A percentile compares a stretch with the other conserved stretches of the same genome.
Evolutionary conservation across 2,329 filamentous ascomycete species (phyloP).

Genomic region (Stemphylium beticola): DNA sequence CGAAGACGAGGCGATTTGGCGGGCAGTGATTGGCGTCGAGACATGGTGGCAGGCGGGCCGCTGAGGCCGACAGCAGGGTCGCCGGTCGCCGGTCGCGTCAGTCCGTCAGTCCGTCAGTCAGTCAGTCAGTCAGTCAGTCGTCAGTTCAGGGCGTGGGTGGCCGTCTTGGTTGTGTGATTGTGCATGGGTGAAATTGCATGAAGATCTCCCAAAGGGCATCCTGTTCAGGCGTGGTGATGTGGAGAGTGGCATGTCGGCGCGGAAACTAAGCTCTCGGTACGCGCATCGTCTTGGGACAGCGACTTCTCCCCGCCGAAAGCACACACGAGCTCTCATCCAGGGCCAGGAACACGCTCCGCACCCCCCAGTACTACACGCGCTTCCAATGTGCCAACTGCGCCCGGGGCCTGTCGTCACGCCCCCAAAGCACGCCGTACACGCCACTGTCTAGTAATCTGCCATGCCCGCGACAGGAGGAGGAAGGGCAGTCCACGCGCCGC

Average conservation of each 20-base stretch:
- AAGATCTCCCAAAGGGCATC: too few species aligned
- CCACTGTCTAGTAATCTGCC: conserved; percentile 8
- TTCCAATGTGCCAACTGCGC: conserved; percentile 27
- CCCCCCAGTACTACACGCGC: background rate
- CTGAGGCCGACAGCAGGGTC: background rate
- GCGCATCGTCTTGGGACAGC: background rate
- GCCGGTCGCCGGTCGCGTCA: too few species aligned
- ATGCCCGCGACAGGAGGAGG: conserved; percentile 28
- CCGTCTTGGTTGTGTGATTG: background rate
- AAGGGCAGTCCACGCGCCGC: conserved; percentile 15
- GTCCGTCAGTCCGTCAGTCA: too few species aligned
- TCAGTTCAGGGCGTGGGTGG: background rate
- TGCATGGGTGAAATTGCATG: background rate
- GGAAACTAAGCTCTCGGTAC: conserved; percentile 4
- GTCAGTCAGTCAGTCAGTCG: background rate
- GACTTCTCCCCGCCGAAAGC: conserved; percentile 7
- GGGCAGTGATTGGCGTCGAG: background rate
- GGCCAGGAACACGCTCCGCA: background rate
- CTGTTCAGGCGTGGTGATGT: background rate
- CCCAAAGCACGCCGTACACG: conserved; percentile 28
- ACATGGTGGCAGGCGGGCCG: background rate
- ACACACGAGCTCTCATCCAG: background rate
- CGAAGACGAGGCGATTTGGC: background rate
- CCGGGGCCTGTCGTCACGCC: conserved; percentile 30
- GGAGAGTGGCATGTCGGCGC: background rate